phyloP scores from a whole-genome alignment of 1,139 yeast species.

The Yamadazyma conglobata region DNA sequence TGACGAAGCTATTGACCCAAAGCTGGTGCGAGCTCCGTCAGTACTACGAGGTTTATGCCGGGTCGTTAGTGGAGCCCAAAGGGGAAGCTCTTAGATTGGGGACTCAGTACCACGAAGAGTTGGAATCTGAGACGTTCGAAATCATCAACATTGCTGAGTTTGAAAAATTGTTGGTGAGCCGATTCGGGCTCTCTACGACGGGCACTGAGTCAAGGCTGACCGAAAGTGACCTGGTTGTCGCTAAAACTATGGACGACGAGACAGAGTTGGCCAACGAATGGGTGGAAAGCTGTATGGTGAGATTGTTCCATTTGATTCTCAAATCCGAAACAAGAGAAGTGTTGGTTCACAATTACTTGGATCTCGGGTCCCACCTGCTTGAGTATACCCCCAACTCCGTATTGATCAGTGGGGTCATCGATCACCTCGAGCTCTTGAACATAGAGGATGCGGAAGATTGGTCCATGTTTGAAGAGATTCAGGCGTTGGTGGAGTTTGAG shows the following conservation, averaged over 20 bases:
- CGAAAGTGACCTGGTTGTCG: not conserved
- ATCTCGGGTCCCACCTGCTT: conserved; percentile 25
- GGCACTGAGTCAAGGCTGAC: no score
- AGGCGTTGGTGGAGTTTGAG: conserved; percentile 12
- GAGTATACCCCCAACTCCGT: conserved; percentile 23
- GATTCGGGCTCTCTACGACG: no score
- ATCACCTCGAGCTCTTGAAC: conserved; percentile 35
- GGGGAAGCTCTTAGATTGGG: conserved; percentile 39
- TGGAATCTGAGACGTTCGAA: conserved; percentile 43
- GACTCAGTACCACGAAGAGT: conserved; percentile 31
- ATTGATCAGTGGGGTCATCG: conserved; percentile 62
- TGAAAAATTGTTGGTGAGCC: conserved; percentile 14
- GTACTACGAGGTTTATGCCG: conserved; percentile 42
- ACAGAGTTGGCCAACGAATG: conserved; percentile 33
- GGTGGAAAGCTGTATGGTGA: conserved; percentile 29
- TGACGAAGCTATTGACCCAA: conserved; percentile 43
- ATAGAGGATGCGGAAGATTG: conserved; percentile 14
- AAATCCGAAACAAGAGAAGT: conserved; percentile 60
- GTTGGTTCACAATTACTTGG: conserved; percentile 51
- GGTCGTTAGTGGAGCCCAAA: conserved; percentile 22
- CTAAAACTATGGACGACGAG: conserved; percentile 10
- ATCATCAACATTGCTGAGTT: conserved; percentile 20
- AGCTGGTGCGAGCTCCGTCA: conserved; percentile 54
- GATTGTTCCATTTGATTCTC: conserved; percentile 36
- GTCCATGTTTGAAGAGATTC: conserved; percentile 25